These are phyloP conservation scores for Musa troglodytarum DNA, from an alignment of 176 grass and related monocot species.

Conservation along the genomic window DNA sequence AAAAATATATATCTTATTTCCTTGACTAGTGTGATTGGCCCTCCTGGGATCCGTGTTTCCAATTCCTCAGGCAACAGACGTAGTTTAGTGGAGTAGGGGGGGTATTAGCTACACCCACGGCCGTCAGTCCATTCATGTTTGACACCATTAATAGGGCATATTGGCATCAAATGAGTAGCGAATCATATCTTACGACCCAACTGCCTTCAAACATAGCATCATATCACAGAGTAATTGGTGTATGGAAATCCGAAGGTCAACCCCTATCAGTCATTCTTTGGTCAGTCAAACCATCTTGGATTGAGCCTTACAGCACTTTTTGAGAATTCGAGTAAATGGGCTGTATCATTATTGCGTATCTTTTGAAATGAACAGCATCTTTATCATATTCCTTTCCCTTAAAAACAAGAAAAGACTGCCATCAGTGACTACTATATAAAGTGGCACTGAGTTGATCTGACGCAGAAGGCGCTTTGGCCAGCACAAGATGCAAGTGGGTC, in stretches of 20 bases:
- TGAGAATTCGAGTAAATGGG: too few relatives aligned
- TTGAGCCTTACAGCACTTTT: too few relatives aligned
- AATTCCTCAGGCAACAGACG: not conserved
- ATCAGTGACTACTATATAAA: not conserved
- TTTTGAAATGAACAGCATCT: too few relatives aligned
- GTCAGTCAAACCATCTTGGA: not conserved
- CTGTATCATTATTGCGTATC: too few relatives aligned
- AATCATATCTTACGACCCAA: conserved; percentile 6
- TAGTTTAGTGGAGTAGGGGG: not conserved
- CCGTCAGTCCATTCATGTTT: not conserved
- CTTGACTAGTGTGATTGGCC: not conserved
- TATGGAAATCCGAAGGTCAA: not conserved
- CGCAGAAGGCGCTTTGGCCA: not conserved
- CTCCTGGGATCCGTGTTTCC: not conserved
- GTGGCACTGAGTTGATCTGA: not conserved
- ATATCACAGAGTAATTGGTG: not conserved
- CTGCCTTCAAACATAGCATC: not conserved
- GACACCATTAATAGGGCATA: not conserved
- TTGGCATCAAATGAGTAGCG: not conserved
- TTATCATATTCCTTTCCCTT: too few relatives aligned
- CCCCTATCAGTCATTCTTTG: not conserved
- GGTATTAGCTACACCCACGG: not conserved
- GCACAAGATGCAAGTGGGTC: not conserved
- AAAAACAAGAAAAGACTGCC: too few relatives aligned
- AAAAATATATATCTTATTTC: not conserved